phyloP scores from a whole-genome alignment of 768 basidiomycete species.

The Xerocomellus dryophilus region DNA sequence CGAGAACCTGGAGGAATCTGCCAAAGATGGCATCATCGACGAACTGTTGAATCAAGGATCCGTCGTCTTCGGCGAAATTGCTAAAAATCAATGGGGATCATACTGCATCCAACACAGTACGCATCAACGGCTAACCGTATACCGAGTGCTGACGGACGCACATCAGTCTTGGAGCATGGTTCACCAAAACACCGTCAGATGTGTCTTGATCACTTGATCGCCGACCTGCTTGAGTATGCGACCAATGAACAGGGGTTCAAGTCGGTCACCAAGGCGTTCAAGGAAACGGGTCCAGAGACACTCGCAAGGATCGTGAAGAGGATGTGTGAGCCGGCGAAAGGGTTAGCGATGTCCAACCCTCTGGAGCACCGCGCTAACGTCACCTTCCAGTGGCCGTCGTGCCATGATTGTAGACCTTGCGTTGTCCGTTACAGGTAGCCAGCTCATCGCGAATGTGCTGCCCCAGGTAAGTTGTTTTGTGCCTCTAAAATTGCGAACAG shows the following conservation, averaged over 20 bases:
- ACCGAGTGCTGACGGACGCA: slow-evolving; percentile 1
- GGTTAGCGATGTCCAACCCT: slow-evolving; percentile 39
- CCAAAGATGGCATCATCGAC: slow-evolving; percentile 81
- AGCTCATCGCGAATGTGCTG: slow-evolving; percentile 77
- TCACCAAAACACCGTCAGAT: slow-evolving; percentile 69
- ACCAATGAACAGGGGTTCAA: slow-evolving; percentile 87
- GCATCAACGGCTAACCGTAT: slow-evolving; percentile 27
- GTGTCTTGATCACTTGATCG: slow-evolving; percentile 74
- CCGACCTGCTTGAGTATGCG: slow-evolving; percentile 74
- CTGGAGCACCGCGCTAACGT: slow-evolving; percentile 1
- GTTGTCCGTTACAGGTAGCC: slow-evolving; percentile 79
- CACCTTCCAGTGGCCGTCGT: slow-evolving; percentile 54
- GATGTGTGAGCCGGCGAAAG: slow-evolving; percentile 85
- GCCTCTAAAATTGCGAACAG: not conserved
- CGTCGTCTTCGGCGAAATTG: slow-evolving; percentile 66
- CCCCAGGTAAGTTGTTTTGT: slow-evolving; percentile 53
- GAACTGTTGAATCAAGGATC: slow-evolving; percentile 76
- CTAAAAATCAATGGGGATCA: slow-evolving; percentile 87
- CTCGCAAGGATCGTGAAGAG: slow-evolving; percentile 70
- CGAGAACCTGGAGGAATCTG: slow-evolving; percentile 78
- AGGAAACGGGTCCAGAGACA: slow-evolving; percentile 77
- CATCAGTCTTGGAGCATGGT: slow-evolving; percentile 78
- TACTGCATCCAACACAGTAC: slow-evolving; percentile 84
- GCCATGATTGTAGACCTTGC: slow-evolving; percentile 87
- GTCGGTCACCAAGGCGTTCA: slow-evolving; percentile 81